A percentile compares a stretch with the other conserved stretches of the same genome.
These are phyloP conservation scores for Trypanosoma avium DNA, from an alignment of 208 protist genomes.

Conservation along the genomic window DNA sequence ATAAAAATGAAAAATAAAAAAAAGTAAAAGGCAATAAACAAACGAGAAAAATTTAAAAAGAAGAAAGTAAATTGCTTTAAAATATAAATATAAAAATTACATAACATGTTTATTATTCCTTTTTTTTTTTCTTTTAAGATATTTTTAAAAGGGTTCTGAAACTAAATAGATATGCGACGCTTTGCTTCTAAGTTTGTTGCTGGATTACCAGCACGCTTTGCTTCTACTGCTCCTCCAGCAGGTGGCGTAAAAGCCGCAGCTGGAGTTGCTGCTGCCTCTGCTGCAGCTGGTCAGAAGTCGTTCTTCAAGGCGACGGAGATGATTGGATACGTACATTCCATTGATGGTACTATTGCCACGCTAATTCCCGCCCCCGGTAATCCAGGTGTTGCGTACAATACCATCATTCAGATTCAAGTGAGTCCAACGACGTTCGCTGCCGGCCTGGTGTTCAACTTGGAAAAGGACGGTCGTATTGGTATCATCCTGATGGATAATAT, in stretches of 20 bases:
- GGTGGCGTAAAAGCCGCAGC: conserved; percentile 28
- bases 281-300: conserved; percentile 61
- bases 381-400: conserved; percentile 82
- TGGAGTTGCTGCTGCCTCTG: conserved; percentile 9
- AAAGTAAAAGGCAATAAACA: too few species aligned
- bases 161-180: conserved; percentile 47
- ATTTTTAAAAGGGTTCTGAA: background rate
- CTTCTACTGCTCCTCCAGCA: conserved; percentile 29
- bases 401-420: conserved; percentile 85
- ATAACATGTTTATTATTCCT: background rate
- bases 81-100: background rate
- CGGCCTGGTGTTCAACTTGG: conserved; percentile 83
- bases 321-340: conserved; percentile 87
- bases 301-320: conserved; percentile 86
- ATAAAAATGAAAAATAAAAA: too few species aligned
- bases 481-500: conserved; percentile 91
- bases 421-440: conserved; percentile 73
- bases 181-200: conserved; percentile 47
- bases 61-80: background rate
- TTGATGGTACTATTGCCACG: conserved; percentile 86
- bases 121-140: conserved; percentile 1
- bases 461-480: conserved; percentile 86
- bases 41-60: too few species aligned
- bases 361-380: conserved; percentile 76
- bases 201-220: conserved; percentile 41